Base-by-base conservation (phyloP, 176 grass and related monocot species). In the Olyra latifolia region DNA sequence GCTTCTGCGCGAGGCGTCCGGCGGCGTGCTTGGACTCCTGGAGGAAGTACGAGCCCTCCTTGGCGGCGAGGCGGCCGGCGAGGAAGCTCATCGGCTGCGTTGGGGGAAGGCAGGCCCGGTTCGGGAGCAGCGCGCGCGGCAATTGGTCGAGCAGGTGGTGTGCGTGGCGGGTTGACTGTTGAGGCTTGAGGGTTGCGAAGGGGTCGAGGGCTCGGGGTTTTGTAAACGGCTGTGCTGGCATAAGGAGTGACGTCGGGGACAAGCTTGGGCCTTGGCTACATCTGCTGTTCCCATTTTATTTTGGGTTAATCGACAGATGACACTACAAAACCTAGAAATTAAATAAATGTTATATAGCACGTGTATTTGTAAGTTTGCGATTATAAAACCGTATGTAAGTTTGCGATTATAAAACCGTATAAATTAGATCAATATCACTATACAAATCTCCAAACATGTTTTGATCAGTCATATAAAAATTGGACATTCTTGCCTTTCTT, bases 31-130 rank as follows among this genome's bases (percentile, higher is more conserved):
- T 94, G 3, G 94, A 97, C 64, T 97, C 89, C 52, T 92, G 89
- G 48, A 97, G 85, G 80, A 97, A 97, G 77, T 82, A 97, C n/a
- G 94, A 71, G 17, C 94, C 87, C 69, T 97, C 89, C 58, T 88
- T 88, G 40, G 91, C 94, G 2, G 94, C 94, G 12, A 97, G 57
- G 47, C 94, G 88, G 4, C 94, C 91, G 6, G 91, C 78, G 27
- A 94, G 82, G 27, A 97, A 97, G 83, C 94, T 97, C 94, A 97
- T 97, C 69, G 69, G 49, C n/a, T 10, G 58, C 35, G n/a, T 53
- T 25, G 11, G 8, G 25, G 40, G 24, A 11, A 25, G 76, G 45
- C 12, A 9, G 67, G 13, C 19, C 39, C 28, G 29, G 41, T 81
- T 74, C 32, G n/a, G 43, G 17, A 4, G 32, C 32, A 2, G 32